Conservation (phyloP, 2,329 filamentous ascomycete genomes). For the Hirsutella rhossiliensis region DNA sequence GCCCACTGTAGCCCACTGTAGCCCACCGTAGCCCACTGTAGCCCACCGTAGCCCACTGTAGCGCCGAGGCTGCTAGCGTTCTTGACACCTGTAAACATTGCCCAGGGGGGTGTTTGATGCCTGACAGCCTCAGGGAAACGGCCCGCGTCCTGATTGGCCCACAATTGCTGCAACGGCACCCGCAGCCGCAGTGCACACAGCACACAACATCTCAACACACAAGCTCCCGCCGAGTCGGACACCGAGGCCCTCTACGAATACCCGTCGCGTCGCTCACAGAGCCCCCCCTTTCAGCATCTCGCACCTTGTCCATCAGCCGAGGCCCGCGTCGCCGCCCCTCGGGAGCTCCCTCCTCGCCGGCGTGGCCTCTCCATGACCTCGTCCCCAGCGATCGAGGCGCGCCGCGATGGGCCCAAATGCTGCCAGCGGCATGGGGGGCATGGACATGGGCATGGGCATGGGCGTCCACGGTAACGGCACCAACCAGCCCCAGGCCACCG, state of each 20-base stretch:
- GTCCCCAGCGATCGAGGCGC: conserved; percentile 20
- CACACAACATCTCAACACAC: neutral
- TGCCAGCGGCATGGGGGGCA: conserved; percentile 32
- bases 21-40: too few relatives aligned
- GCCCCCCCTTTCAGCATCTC: neutral
- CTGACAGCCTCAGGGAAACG: conserved; percentile 21
- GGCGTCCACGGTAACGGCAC: conserved; percentile 32
- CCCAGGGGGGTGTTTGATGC: conserved; percentile 15
- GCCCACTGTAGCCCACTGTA: too few relatives aligned
- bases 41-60: too few relatives aligned
- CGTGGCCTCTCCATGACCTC: conserved; percentile 24
- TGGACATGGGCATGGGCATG: conserved; percentile 28
- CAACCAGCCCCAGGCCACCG: conserved; percentile 45
- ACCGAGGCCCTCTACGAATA: neutral
- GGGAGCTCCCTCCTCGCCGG: conserved; percentile 8
- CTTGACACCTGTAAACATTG: too few relatives aligned
- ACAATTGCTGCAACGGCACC: conserved; percentile 4
- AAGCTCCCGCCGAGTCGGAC: conserved; percentile 1
- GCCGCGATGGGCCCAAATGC: conserved; percentile 29
- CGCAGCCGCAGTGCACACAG: neutral
- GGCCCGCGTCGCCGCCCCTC: conserved; percentile 3
- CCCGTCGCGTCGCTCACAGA: neutral
- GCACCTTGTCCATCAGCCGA: neutral
- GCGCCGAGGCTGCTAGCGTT: too few relatives aligned
- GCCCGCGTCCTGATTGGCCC: conserved; percentile 15